These are phyloP conservation scores for Exsudoporus frostii DNA, from an alignment of 768 basidiomycete species.

Conservation along the genomic window DNA sequence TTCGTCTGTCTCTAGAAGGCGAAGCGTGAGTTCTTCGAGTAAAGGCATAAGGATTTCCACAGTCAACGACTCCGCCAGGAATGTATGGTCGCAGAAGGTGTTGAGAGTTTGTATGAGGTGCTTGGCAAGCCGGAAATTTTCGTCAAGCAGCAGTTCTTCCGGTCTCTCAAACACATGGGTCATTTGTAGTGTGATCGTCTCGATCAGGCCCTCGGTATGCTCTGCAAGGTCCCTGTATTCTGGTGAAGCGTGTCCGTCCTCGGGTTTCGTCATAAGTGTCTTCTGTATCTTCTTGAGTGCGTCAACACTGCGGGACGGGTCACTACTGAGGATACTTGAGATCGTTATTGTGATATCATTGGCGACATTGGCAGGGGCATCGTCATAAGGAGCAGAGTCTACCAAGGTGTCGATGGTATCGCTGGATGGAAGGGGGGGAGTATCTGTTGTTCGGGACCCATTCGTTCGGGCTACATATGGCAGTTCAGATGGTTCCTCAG, in stretches of 20 bases:
- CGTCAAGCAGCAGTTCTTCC: slow-evolving; percentile 65
- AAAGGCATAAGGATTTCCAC: slow-evolving; percentile 81
- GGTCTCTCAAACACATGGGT: slow-evolving; percentile 85
- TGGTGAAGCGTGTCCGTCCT: slow-evolving; percentile 62
- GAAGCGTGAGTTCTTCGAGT: slow-evolving; percentile 87
- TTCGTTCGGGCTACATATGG: slow-evolving; percentile 25
- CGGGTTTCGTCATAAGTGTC: slow-evolving; percentile 73
- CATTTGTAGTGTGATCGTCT: slow-evolving; percentile 90
- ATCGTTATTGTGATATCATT: slow-evolving; percentile 79
- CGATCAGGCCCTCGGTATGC: slow-evolving; percentile 79
- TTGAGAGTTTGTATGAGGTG: slow-evolving; percentile 96
- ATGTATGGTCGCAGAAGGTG: slow-evolving; percentile 87
- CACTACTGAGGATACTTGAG: slow-evolving; percentile 85
- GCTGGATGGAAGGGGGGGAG: slow-evolving; percentile 18
- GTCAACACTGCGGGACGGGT: slow-evolving; percentile 83
- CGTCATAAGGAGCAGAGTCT: slow-evolving; percentile 27
- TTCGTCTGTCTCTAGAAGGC: slow-evolving; percentile 92
- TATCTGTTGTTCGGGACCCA: slow-evolving; percentile 12
- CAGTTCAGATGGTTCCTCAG: slow-evolving; percentile 31
- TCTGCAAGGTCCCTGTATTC: slow-evolving; percentile 77
- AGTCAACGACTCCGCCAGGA: slow-evolving; percentile 83
- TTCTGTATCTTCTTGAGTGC: slow-evolving; percentile 92
- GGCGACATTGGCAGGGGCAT: slow-evolving; percentile 16
- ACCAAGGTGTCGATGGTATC: slow-evolving; percentile 35
- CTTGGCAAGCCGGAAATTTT: slow-evolving; percentile 92